A percentile compares a stretch with the other conserved stretches of the same genome.
Conservation (phyloP, 2,329 filamentous ascomycete genomes). For the Cladosporium velox region DNA sequence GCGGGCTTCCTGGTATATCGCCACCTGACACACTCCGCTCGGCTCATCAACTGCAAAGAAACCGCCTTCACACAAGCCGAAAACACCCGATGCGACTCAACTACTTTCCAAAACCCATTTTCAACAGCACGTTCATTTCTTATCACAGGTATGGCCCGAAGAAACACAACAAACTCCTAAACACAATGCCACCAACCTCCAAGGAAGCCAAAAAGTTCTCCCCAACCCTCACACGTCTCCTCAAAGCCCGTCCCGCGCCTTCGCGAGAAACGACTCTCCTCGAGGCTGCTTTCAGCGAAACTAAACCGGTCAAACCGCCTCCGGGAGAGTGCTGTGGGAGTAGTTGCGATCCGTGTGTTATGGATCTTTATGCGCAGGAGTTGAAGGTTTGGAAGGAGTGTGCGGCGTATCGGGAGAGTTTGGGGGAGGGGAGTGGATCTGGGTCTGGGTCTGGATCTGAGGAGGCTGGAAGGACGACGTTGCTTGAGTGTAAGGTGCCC, state of each 20-base stretch:
- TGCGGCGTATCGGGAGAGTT: slow-evolving; percentile 22
- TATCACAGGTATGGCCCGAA: not conserved
- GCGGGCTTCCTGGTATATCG: not conserved
- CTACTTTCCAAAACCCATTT: not conserved
- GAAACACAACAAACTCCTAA: not conserved
- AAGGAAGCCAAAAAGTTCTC: slow-evolving; percentile 18
- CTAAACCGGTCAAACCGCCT: slow-evolving; percentile 19
- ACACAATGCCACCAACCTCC: not conserved
- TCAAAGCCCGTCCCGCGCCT: slow-evolving; percentile 22
- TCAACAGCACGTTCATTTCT: not conserved
- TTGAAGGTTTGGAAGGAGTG: slow-evolving; percentile 22
- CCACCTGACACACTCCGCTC: not conserved
- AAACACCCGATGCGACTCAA: not conserved
- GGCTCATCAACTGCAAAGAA: not conserved
- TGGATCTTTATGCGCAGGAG: slow-evolving; percentile 23
- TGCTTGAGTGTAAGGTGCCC: not conserved
- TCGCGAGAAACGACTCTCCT: slow-evolving; percentile 11
- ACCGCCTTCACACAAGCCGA: not conserved
- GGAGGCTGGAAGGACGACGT: not conserved
- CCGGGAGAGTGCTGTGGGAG: slow-evolving; percentile 24
- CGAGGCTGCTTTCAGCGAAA: not conserved
- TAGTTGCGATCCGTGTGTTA: slow-evolving; percentile 25
- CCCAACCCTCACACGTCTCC: slow-evolving; percentile 17
- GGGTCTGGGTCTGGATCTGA: not conserved
- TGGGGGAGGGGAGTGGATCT: slow-evolving; percentile 1